Base-by-base conservation (phyloP, 768 basidiomycete genomes). In the Mycena haematopus region DNA sequence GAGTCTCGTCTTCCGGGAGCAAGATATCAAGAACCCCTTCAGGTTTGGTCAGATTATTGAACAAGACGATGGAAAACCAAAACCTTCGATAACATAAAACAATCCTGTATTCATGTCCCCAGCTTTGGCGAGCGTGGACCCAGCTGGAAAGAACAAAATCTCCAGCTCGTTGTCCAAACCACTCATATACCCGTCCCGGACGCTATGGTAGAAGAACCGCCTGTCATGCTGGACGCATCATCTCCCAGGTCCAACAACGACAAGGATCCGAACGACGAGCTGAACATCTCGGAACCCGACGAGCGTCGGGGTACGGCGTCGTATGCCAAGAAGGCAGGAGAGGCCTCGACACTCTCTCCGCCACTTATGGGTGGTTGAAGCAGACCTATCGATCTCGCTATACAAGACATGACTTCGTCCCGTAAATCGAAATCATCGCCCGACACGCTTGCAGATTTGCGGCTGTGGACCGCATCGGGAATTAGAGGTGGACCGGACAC, bases 91-190 rank as follows among this genome's bases (percentile, higher is more conserved):
- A 24, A 36, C 53, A 51, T 44, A 62, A 42, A 60, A 56, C 50
- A 57, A 52, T 87, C 95, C 95, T 57, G 93, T 90, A 65, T 95
- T 91, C 58, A 86, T 79, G 74, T 99, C 96, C 44, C 95, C 96
- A 8, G 95, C 92, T 68, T 87, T 92, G 24, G 92, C 95, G 22
- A 99, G 77, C 2, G 86, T 87, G 5, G 90, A 88, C 1, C 96
- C 97, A 53, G 92, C 89, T 44, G 92, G 82, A 76, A 94, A 99
- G 74, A 90, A 98, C 33, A 98, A 74, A 54, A 99, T 96, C 74
- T 99, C 97, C 1, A 99, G 93, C 72, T 97, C 93, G 59, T 98
- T 99, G 71, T 97, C 95, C 15, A 99, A 78, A 21, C 95, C 96
- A 68, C 82, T 89, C 78, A 93, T 83, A 67, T 90, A 87, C 33